Evolutionary conservation across 805 yeast genomes (phyloP), one percentile per base, ranked within the genome.

Genomic region (Candida arabinofermentans): DNA sequence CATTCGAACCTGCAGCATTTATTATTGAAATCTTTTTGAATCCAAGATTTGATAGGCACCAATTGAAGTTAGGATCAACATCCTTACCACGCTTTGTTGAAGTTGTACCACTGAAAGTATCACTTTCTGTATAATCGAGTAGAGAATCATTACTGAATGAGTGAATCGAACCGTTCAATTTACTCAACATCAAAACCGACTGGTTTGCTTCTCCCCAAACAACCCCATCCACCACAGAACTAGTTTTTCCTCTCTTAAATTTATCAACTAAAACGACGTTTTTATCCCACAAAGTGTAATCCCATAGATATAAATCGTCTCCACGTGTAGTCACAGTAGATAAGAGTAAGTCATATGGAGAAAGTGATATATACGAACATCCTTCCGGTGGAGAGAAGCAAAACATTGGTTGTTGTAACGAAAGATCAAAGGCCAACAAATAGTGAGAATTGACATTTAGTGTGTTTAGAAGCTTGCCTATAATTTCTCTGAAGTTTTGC

Each of bases 281-380:
- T 2, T 51, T 54, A 2, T 81, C 76, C 27, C 71, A 62, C 41
- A 70, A 68, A 34, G 80, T 66, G 41, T 74, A 67, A 52, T 83
- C 89, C 84, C 87, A 83, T 48, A 79, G 64, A 51, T 69, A 79
- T 5, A 83, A 63, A 37, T 67, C 72, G 55, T 83, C 87, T 2
- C 90, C 89, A 39, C 85, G 67, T 18, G 57, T 51, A 9, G 75
- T 72, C 3, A 73, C 71, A 8, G 82, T 74, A 0, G 80, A 72
- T 37, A 83, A 56, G 24, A 74, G 72, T 30, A 75, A 53, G 52
- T 82, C 86, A 55, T 70, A 76, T 0, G 86, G 84, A 0, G 84
- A 80, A 6, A 83, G 53, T 2, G 83, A 77, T 2, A 83, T 55
- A 19, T 69, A 61, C 0, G 87, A 78, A 23, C 83, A 70, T 0